A percentile compares a stretch with the other conserved stretches of the same genome.
Conservation (phyloP, 2,329 filamentous ascomycete genomes). For the Didymella pinodella region DNA sequence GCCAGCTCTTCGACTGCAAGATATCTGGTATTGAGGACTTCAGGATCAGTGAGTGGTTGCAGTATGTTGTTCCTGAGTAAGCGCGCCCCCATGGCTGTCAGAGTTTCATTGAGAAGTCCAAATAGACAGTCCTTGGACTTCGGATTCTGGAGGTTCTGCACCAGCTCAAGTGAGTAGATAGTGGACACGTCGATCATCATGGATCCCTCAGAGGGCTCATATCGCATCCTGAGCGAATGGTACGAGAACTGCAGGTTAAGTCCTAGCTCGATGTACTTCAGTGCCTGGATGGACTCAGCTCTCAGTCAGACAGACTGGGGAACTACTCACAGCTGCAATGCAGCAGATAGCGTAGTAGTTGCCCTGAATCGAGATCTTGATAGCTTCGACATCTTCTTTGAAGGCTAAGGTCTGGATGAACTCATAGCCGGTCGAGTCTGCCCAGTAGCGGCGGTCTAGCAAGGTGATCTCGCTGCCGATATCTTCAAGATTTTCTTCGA, state of each 20-base stretch:
- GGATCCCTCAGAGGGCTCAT: slow-evolving; percentile 85
- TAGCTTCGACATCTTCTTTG: slow-evolving; percentile 77
- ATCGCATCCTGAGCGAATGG: slow-evolving; percentile 86
- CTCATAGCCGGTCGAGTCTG: slow-evolving; percentile 77
- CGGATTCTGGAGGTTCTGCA: slow-evolving; percentile 81
- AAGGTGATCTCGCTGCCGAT: slow-evolving; percentile 65
- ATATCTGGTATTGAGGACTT: slow-evolving; percentile 75
- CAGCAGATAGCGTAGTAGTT: slow-evolving; percentile 88
- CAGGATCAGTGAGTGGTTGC: slow-evolving; percentile 80
- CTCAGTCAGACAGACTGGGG: slow-evolving; percentile 45
- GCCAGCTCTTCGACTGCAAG: slow-evolving; percentile 85
- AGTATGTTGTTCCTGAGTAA: slow-evolving; percentile 85
- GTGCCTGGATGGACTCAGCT: slow-evolving; percentile 61
- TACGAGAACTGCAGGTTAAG: slow-evolving; percentile 72
- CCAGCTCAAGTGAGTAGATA: slow-evolving; percentile 84
- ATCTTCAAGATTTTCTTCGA: slow-evolving; percentile 74
- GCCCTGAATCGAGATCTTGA: slow-evolving; percentile 80
- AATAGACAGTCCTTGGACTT: slow-evolving; percentile 86
- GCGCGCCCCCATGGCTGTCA: slow-evolving; percentile 87
- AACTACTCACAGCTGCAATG: slow-evolving; percentile 79
- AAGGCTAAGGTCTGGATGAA: slow-evolving; percentile 83
- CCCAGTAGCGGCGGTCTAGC: slow-evolving; percentile 83
- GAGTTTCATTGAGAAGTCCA: slow-evolving; percentile 82
- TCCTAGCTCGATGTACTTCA: slow-evolving; percentile 81
- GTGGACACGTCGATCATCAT: slow-evolving; percentile 97